Evolutionary conservation across 257 asterid genomes (phyloP), one percentile per base, ranked within the genome.

Genomic region (Verbena officinalis): DNA sequence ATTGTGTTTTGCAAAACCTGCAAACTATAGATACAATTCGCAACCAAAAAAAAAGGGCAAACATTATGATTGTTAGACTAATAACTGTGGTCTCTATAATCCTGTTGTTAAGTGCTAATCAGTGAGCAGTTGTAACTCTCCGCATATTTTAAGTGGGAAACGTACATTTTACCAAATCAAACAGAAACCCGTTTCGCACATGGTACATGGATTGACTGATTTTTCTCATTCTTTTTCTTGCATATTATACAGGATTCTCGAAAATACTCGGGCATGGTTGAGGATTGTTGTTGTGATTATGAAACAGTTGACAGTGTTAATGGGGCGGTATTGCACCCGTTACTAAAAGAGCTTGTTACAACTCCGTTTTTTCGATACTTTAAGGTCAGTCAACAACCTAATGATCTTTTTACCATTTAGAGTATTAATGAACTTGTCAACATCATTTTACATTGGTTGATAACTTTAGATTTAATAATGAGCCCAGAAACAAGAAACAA

Each of bases 281-380:
- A 89, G 84, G 98, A 81, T 70, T 92, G 98, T 65, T 92, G 98
- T 78, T 92, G 98, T 78, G 98, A 92, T 81, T 92, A 92, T 49
- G 98, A 92, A 83, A 87, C 96, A 12, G 93, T 92, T 60, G 98
- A 92, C 79, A 77, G 77, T 68, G 46, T 92, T 27, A 92, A 92
- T 64, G 86, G 79, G 55, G 97, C 80, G 53, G 96, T 85, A 22
- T 69, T 92, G 65, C 81, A 92, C 78, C 95, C 98, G 65, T 74
- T 87, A 79, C 96, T 92, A 64, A 96, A 89, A 75, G 96, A 82
- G 42, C 89, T 92, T 38, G 96, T 92, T 49, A 82, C 42, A 53
- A 92, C 97, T 65, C 93, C 97, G 27, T 92, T 92, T 76, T 92
- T 92, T 69, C 84, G 98, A 68, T 92, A 92, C 76, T 92, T 86